These are phyloP conservation scores for Dionaea muscipula DNA, from an alignment of 179 eudicot genomes.

Conservation along the genomic window DNA sequence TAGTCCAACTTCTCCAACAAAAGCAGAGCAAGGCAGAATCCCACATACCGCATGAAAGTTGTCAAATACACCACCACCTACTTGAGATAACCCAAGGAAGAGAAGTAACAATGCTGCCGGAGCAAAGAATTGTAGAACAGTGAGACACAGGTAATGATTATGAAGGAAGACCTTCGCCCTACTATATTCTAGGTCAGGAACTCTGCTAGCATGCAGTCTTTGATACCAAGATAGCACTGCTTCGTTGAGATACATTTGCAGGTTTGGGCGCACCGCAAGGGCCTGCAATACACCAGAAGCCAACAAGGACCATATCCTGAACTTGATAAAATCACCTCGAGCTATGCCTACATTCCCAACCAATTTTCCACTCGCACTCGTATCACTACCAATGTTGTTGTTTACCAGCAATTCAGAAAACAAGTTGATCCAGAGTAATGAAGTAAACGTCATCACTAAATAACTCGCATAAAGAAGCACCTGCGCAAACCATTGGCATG, in stretches of 20 bases:
- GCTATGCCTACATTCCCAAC: constrained; percentile 62
- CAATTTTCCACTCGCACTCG: constrained; percentile 21
- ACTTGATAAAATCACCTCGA: constrained; percentile 35
- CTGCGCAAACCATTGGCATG: constrained; percentile 62
- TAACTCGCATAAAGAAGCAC: constrained; percentile 49
- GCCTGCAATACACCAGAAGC: constrained; percentile 48
- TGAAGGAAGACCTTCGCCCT: constrained; percentile 94
- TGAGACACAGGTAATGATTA: constrained; percentile 68
- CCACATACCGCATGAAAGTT: constrained; percentile 26
- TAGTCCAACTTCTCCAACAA: constrained; percentile 48
- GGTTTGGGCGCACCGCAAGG: constrained; percentile 46
- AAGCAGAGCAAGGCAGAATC: constrained; percentile 40
- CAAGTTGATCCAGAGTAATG: constrained; percentile 80
- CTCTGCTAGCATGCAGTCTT: constrained; percentile 70
- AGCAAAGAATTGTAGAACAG: constrained; percentile 52
- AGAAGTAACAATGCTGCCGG: constrained; percentile 62
- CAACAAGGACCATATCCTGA: constrained; percentile 55
- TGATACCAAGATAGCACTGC: constrained; percentile 92
- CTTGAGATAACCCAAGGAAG: constrained; percentile 60
- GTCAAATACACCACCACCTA: constrained; percentile 32
- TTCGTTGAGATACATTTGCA: constrained; percentile 80
- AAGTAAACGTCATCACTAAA: constrained; percentile 36
- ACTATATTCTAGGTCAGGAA: constrained; percentile 76
- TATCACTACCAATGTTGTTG: constrained; percentile 19
- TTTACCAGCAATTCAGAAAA: constrained; percentile 46